Conservation (phyloP, 345 rosid species). For the Adansonia digitata region DNA sequence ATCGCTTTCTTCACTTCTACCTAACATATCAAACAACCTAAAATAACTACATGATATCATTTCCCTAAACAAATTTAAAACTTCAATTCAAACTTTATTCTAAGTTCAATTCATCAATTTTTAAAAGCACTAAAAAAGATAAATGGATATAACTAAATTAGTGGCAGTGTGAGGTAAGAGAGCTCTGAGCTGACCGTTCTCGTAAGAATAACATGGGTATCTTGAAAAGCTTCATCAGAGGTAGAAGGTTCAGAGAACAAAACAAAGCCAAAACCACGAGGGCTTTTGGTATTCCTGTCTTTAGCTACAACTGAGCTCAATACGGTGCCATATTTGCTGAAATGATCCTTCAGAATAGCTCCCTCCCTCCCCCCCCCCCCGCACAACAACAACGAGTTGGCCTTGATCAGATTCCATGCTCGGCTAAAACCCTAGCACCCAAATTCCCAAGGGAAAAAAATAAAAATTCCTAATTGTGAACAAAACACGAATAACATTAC, state of each 20-base stretch:
- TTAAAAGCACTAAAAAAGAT: conserved; percentile 1
- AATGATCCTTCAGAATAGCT: conserved; percentile 46
- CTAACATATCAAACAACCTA: conserved; percentile 19
- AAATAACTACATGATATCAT: background rate
- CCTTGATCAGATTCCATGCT: conserved; percentile 47
- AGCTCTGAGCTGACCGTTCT: conserved; percentile 50
- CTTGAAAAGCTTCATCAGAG: conserved; percentile 53
- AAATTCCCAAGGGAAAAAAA: conserved; percentile 18
- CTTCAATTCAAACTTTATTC: background rate
- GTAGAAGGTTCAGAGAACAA: conserved; percentile 44
- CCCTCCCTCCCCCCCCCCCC: conserved; percentile 74
- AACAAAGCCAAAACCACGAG: conserved; percentile 68
- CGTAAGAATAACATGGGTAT: conserved; percentile 56
- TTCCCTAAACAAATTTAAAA: conserved; percentile 12
- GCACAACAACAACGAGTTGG: conserved; percentile 74
- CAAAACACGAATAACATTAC: background rate
- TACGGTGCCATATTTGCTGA: conserved; percentile 64
- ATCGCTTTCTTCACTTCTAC: conserved; percentile 57
- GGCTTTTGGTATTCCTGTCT: conserved; percentile 34
- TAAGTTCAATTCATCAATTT: background rate
- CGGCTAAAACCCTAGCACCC: conserved; percentile 20
- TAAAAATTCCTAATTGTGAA: conserved; percentile 13
- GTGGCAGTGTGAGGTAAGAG: background rate
- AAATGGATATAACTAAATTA: conserved; percentile 1
- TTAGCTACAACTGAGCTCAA: conserved; percentile 43